Base-by-base conservation (phyloP, 1,139 yeast species). In the Eremothecium gossypii region DNA sequence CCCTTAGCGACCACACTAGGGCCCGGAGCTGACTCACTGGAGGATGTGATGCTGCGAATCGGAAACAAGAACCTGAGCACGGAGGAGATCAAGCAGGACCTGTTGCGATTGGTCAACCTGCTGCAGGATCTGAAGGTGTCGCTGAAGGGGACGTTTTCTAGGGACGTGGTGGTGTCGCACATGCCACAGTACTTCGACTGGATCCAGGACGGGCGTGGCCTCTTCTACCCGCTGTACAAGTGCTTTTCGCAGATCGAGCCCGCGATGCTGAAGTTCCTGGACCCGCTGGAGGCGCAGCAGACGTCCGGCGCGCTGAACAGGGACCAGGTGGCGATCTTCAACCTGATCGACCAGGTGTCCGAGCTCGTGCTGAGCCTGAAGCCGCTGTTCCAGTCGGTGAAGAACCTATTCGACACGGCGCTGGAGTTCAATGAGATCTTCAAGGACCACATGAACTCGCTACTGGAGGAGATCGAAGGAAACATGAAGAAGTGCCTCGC, bases 361-460 rank as follows among this genome's bases (percentile, higher is more conserved):
- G 73, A 68, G 45, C 51, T 66, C 28, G 63, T 70, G 46, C 57
- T 69, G 33, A 68, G 67, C 4, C 66, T 71, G 23, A 70, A 71
- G 49, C 66, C 67, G 39, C 49, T 60, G 36, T 49, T 70, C 7
- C 54, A 67, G 7, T 49, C 63, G 1, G 57, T 69, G 30, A 73
- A 76, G 51, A 61, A 63, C 33, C 67, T 67, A 40, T 64, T 79
- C 8, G 82, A 76, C 45, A 63, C 79, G 7, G 69, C 83, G 1
- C 64, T 71, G 9, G 80, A 77, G 47, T 79, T 71, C 61, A 64
- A 69, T 41, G 93, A 83, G 51, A 66, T 83, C 31, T 69, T 68
- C 41, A 68, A 68, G 37, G 65, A 65, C 31, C 75, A 79, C 23
- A 68, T 82, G 47, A 65, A 65, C 10, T 70, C 79, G 1, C 68